phyloP scores from a whole-genome alignment of 2,329 filamentous ascomycete species.

The Lachnellula cervina region DNA sequence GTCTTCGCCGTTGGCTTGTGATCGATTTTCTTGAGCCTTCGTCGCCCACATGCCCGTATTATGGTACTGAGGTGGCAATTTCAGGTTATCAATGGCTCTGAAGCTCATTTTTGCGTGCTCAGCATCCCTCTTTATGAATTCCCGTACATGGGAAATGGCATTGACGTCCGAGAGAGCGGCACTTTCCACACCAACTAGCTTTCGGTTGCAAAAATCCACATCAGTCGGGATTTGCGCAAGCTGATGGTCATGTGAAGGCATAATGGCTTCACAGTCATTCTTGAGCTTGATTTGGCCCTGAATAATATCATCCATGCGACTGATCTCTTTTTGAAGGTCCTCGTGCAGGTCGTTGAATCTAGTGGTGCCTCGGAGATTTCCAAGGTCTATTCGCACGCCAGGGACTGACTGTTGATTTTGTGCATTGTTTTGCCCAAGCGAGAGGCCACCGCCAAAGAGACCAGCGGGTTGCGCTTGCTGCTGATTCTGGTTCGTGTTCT shows the following conservation, averaged over 20 bases:
- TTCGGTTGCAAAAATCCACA: conserved; percentile 57
- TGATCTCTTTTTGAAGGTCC: conserved; percentile 72
- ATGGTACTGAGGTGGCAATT: conserved; percentile 58
- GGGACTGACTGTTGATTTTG: conserved; percentile 53
- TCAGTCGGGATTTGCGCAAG: conserved; percentile 62
- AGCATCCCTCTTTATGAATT: conserved; percentile 58
- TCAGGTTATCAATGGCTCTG: conserved; percentile 69
- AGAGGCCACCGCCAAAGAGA: conserved; percentile 29
- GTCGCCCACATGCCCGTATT: conserved; percentile 36
- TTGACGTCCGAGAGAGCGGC: conserved; percentile 59
- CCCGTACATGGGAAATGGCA: conserved; percentile 52
- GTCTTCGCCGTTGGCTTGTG: conserved; percentile 38
- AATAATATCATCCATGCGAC: conserved; percentile 74
- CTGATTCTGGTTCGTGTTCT: conserved; percentile 12
- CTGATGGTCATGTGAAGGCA: conserved; percentile 57
- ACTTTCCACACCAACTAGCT: conserved; percentile 58
- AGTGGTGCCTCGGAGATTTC: conserved; percentile 77
- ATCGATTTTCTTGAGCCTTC: conserved; percentile 37
- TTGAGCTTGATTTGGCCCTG: conserved; percentile 73
- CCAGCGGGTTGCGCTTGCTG: conserved; percentile 18
- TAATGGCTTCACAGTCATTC: conserved; percentile 68
- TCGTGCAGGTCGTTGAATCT: conserved; percentile 88
- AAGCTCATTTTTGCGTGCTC: conserved; percentile 68
- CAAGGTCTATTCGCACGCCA: conserved; percentile 73
- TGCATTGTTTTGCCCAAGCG: conserved; percentile 42